Base-by-base conservation (phyloP, 2,329 filamentous ascomycete species). In the Claviceps sp. region DNA sequence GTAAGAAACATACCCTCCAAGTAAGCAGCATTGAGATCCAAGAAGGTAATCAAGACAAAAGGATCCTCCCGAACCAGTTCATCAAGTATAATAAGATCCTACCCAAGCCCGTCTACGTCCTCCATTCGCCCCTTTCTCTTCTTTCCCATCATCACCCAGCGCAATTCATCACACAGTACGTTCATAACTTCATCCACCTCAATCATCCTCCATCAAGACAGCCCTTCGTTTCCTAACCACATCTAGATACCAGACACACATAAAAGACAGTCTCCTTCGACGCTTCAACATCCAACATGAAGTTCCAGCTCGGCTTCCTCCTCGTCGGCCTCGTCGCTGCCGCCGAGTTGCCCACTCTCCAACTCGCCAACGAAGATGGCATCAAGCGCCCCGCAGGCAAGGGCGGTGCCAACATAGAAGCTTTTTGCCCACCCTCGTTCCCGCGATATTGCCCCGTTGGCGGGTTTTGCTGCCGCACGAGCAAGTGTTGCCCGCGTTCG, bases 401-500 rank as follows among this genome's bases (percentile, higher is more conserved):
- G 17, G 45, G 39, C 10, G 38, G 40, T 6, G 44, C 40, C 45
- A n/a, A 40, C 5, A n/a, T 38, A 3, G 26, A 8, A 1, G 17
- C 47, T n/a, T 1, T 48, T 26, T 55, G 54, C 42, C 52, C 54
- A n/a, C 19, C 43, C 5, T n/a, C 13, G 7, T 55, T 47, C 42
- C 52, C 54, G 22, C 42, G 54, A 6, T 42, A 46, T n/a, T 55
- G 52, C 52, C 40, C 40, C 16, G 5, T 50, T 37, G 50, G 44
- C 19, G 16, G 22, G 13, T 48, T 55, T 11, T 55, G 54, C 52
- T 55, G 54, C 54, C 17, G 6, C 22, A 55, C 54, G 16, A 38
- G 14, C 50, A 55, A 55, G 47, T 55, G 54, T 50, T 55, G 54
- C 47, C 1, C 11, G 2, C 37, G 19, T n/a, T 54, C 54, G 7